phyloP scores from a whole-genome alignment of 805 yeast genomes.

The Spathaspora passalidarum region DNA sequence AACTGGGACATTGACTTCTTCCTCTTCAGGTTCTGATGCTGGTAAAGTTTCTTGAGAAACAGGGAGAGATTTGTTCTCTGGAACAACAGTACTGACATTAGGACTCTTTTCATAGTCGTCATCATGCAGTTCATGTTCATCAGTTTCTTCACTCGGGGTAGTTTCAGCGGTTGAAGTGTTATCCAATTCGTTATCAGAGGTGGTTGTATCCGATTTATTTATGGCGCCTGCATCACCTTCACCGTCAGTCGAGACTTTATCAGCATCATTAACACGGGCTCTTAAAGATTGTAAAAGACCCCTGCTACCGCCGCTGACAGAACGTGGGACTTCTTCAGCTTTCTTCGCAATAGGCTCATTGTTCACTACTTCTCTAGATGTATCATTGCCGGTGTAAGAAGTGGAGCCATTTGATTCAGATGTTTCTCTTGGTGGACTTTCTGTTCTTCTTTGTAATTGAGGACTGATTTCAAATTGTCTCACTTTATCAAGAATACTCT shows the following conservation, averaged over 20 bases:
- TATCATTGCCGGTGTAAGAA: not conserved
- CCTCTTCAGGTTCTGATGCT: too few relatives aligned
- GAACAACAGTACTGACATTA: not conserved
- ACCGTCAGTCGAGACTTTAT: not conserved
- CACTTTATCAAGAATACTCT: conserved; percentile 32
- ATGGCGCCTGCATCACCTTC: conserved; percentile 4
- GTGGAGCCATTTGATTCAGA: not conserved
- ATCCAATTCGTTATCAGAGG: conserved; percentile 2
- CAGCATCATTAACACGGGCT: conserved; percentile 21
- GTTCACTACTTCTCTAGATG: not conserved
- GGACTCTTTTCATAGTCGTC: not conserved
- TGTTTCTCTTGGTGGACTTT: not conserved
- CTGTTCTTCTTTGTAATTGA: not conserved
- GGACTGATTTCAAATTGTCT: conserved; percentile 33
- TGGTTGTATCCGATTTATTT: conserved; percentile 2
- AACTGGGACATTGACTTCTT: not conserved
- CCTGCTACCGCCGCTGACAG: conserved; percentile 22
- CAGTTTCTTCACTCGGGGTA: conserved; percentile 23
- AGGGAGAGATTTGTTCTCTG: not conserved
- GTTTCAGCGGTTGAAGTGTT: conserved; percentile 25
- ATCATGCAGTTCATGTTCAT: conserved; percentile 4
- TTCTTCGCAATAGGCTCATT: too few relatives aligned
- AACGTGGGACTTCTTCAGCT: too few relatives aligned
- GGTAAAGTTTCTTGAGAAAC: not conserved
- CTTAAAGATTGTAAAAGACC: conserved; percentile 35